Percentiles rank a stretch among this genome's conserved stretches.
These are phyloP conservation scores for Amanita phalloides DNA, from an alignment of 768 basidiomycete species.

Conservation along the genomic window DNA sequence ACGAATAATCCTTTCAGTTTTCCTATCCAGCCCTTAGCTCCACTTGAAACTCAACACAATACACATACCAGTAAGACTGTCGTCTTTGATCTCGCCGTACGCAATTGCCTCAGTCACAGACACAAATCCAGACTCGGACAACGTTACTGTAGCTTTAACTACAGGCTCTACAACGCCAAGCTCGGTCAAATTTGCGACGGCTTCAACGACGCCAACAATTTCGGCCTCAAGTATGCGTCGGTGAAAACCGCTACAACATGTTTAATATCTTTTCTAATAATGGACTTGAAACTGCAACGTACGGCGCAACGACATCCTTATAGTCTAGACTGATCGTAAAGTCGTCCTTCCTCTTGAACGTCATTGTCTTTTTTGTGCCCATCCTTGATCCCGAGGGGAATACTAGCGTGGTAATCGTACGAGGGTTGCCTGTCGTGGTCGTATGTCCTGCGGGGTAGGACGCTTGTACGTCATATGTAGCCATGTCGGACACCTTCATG, in stretches of 20 bases:
- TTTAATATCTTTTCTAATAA: conserved; percentile 2
- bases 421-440: conserved; percentile 34
- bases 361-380: conserved; percentile 77
- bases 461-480: conserved; percentile 65
- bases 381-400: conserved; percentile 72
- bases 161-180: conserved; percentile 73
- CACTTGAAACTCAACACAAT: neutral
- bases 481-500: conserved; percentile 69
- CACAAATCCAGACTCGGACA: conserved; percentile 84
- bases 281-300: conserved; percentile 16
- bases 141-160: conserved; percentile 71
- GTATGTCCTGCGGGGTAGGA: conserved; percentile 62
- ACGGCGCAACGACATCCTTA: conserved; percentile 53
- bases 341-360: conserved; percentile 79
- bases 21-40: conserved; percentile 27
- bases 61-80: conserved; percentile 56
- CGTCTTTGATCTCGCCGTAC: conserved; percentile 74
- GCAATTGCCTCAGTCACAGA: conserved; percentile 71
- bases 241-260: conserved; percentile 48
- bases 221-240: conserved; percentile 65
- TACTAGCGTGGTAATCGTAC: conserved; percentile 65
- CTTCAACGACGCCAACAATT: conserved; percentile 63
- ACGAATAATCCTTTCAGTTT: conserved; percentile 84
- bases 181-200: conserved; percentile 75
- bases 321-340: conserved; percentile 74